A percentile compares a stretch with the other conserved stretches of the same genome.
phyloP scores from a whole-genome alignment of 2,329 filamentous ascomycete species.

The Thelonectria rubi region DNA sequence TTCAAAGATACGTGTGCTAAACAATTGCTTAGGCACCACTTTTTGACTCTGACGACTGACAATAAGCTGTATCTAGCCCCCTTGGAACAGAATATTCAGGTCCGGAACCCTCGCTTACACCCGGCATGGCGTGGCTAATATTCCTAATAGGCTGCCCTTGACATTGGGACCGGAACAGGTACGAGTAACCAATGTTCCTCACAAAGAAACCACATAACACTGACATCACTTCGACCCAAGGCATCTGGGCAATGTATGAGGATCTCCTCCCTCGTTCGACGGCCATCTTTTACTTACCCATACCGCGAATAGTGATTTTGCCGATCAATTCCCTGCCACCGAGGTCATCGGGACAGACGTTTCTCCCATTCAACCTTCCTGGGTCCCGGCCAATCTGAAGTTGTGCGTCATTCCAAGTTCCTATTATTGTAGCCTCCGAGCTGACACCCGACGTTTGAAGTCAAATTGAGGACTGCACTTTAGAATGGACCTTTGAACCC shows the following conservation, averaged over 20 bases:
- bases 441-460: background rate
- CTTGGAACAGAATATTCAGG: slow-evolving; percentile 3
- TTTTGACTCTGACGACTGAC: slow-evolving; percentile 26
- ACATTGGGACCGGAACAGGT: slow-evolving; percentile 33
- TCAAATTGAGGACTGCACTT: slow-evolving; percentile 34
- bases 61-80: slow-evolving; percentile 24
- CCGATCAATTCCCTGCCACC: slow-evolving; percentile 15
- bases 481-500: slow-evolving; percentile 41
- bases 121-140: background rate
- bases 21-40: slow-evolving; percentile 21
- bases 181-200: background rate
- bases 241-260: slow-evolving; percentile 31
- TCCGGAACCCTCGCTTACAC: background rate
- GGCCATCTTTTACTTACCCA: background rate
- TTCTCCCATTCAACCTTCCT: slow-evolving; percentile 30
- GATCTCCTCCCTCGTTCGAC: no score
- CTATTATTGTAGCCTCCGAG: background rate
- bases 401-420: slow-evolving; percentile 12
- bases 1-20: background rate
- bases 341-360: slow-evolving; percentile 32
- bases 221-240: background rate
- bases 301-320: slow-evolving; percentile 21
- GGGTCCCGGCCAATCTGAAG: slow-evolving; percentile 26
- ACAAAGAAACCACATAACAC: rapidly evolving
- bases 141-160: slow-evolving; percentile 9